phyloP scores from a whole-genome alignment of 108 stramenopile species.

The Epithemia pelagica region DNA sequence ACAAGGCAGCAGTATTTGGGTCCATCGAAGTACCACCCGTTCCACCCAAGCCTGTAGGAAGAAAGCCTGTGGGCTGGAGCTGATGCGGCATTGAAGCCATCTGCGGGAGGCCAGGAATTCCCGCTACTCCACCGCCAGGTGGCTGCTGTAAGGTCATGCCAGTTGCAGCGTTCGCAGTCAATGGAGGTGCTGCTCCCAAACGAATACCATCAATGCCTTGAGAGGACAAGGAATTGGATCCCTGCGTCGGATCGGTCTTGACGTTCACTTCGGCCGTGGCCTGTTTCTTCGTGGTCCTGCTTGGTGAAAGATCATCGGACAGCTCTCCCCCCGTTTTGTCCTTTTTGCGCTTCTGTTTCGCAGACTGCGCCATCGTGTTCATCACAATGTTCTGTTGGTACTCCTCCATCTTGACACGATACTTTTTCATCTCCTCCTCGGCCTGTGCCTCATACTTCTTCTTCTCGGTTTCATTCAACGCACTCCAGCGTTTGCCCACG shows the following conservation, averaged over 20 bases:
- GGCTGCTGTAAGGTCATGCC: not conserved
- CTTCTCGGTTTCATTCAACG: not conserved
- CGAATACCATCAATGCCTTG: not conserved
- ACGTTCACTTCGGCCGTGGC: not conserved
- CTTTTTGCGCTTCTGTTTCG: not conserved
- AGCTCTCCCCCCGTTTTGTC: not conserved
- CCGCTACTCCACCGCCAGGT: not conserved
- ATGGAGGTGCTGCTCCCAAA: not conserved
- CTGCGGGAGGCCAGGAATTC: not conserved
- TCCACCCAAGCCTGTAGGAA: not conserved
- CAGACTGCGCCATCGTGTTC: not conserved
- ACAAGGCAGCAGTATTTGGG: not conserved
- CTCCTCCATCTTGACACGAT: conserved; percentile 17
- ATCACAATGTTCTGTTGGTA: conserved; percentile 4
- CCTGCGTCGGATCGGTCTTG: not conserved
- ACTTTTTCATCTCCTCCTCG: conserved; percentile 13
- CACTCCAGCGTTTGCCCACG: conserved; percentile 15
- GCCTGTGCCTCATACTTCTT: conserved; percentile 9
- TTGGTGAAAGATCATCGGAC: not conserved
- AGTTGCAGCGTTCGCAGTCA: not conserved
- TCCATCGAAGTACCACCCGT: not conserved
- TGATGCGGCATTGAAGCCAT: not conserved
- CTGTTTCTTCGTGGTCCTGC: not conserved
- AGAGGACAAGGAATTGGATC: not conserved
- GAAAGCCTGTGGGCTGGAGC: not conserved